Evolutionary conservation across 1,284 basidiomycete species (phyloP).

Genomic region (Trametes versicolor): DNA sequence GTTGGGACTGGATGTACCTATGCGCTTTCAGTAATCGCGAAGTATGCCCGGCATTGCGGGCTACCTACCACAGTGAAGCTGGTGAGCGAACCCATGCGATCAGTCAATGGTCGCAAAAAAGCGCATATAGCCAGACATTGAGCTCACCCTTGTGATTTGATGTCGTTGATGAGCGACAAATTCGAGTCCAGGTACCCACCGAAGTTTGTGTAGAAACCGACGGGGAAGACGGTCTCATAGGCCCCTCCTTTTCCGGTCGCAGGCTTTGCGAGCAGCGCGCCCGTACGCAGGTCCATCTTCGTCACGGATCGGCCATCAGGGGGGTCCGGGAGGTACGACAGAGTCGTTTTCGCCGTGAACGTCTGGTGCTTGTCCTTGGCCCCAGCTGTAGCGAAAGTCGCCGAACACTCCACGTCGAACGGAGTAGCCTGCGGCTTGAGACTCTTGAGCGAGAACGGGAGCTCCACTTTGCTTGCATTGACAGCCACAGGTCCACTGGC

Average conservation of each 20-base stretch:
- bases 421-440: slow-evolving; percentile 56
- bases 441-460: slow-evolving; percentile 58
- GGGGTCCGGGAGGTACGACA: slow-evolving; percentile 70
- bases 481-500: slow-evolving; percentile 57
- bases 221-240: slow-evolving; percentile 71
- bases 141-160: slow-evolving; percentile 70
- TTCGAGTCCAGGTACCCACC: slow-evolving; percentile 66
- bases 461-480: slow-evolving; percentile 59
- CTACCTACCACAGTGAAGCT: slow-evolving; percentile 43
- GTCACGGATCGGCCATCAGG: slow-evolving; percentile 58
- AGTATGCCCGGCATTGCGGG: slow-evolving; percentile 36
- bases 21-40: slow-evolving; percentile 35
- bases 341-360: slow-evolving; percentile 54
- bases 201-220: slow-evolving; percentile 80
- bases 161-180: slow-evolving; percentile 62
- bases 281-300: slow-evolving; percentile 77
- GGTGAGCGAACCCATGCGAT: not conserved
- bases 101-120: not conserved
- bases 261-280: slow-evolving; percentile 68
- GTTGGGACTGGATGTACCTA: slow-evolving; percentile 74
- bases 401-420: slow-evolving; percentile 64
- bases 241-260: slow-evolving; percentile 55
- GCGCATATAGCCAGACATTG: not conserved
- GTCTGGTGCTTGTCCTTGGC: slow-evolving; percentile 46
- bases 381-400: slow-evolving; percentile 38